Base-by-base conservation (phyloP, 192 early-diverging fungal genomes). In the Dissophora globulifera region DNA sequence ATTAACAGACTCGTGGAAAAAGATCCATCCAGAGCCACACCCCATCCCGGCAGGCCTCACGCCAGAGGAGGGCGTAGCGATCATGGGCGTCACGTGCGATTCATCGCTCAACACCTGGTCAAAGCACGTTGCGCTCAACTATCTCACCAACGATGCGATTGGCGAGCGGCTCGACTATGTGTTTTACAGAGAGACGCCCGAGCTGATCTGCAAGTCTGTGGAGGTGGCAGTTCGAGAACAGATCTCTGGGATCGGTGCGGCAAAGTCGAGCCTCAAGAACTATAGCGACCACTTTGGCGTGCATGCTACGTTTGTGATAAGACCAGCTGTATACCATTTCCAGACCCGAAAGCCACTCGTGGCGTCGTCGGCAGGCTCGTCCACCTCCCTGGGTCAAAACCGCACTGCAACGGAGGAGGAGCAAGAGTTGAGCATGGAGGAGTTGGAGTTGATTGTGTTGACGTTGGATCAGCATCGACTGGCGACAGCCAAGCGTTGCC, bases 121-220 rank as follows among this genome's bases (percentile, higher is more conserved):
- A 12, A 84, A 85, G 22, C 72, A 74, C 29, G 56, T 57, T 8
- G 65, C 31, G 46, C 69, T 52, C 70, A 83, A 65, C 69, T 80
- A 65, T 50, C 65, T 45, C 20, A 69, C 25, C 19, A 78, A 42
- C 38, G 74, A 31, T 51, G 61, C 41, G 17, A 69, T 53, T 10
- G 86, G 86, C 19, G 78, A 83, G n/a, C 78, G 86, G 7, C 64
- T 87, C 20, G 86, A 88, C 29, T 88, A 84, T 52, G 67, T 87
- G 12, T 85, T 87, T 58, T 85, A 75, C 53, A 61, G 61, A 20
- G 66, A 70, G 17, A 83, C 79, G 2, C 71, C 85, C 3, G 65
- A 82, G 49, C 40, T 86, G 52, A 35, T 27, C 35, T 84, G 83
- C 32, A 63, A 48, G 12, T 43, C 48, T 3, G 71, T 75, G 30